These are phyloP conservation scores for Coffea humblotiana DNA, from an alignment of 305 asterid species.

Conservation along the genomic window DNA sequence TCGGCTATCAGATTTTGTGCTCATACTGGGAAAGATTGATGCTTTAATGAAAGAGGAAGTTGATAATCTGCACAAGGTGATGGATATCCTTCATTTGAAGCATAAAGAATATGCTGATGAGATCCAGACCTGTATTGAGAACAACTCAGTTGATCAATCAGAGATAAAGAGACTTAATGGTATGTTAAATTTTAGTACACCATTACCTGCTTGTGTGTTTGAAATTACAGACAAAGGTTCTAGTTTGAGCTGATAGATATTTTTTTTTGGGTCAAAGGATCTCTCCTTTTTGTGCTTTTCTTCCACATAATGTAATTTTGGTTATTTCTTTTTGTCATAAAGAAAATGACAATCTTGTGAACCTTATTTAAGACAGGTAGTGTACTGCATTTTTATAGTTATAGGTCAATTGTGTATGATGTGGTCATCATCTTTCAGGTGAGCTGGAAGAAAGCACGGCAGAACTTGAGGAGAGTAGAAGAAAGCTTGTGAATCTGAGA, in stretches of 20 bases:
- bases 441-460: constrained; percentile 89
- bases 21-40: constrained; percentile 59
- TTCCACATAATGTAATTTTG: not conserved
- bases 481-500: constrained; percentile 71
- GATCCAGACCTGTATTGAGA: constrained; percentile 61
- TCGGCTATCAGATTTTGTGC: constrained; percentile 56
- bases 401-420: not conserved
- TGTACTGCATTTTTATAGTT: not conserved
- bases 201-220: not conserved
- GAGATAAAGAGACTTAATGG: constrained; percentile 80
- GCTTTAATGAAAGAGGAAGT: constrained; percentile 74
- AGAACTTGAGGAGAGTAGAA: constrained; percentile 94
- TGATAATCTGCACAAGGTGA: constrained; percentile 47
- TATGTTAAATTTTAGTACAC: constrained; percentile 21
- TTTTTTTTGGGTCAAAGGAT: constrained; percentile 1
- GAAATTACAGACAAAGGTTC: not conserved
- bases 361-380: not conserved
- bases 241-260: not conserved
- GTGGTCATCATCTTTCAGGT: constrained; percentile 37
- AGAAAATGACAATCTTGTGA: not conserved
- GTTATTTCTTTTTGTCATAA: not conserved
- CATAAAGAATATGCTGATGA: constrained; percentile 72
- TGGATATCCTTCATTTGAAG: constrained; percentile 63
- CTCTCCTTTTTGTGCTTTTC: not conserved
- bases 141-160: constrained; percentile 59